Conservation (phyloP, 805 yeast genomes). For the Candida nanaspora region DNA sequence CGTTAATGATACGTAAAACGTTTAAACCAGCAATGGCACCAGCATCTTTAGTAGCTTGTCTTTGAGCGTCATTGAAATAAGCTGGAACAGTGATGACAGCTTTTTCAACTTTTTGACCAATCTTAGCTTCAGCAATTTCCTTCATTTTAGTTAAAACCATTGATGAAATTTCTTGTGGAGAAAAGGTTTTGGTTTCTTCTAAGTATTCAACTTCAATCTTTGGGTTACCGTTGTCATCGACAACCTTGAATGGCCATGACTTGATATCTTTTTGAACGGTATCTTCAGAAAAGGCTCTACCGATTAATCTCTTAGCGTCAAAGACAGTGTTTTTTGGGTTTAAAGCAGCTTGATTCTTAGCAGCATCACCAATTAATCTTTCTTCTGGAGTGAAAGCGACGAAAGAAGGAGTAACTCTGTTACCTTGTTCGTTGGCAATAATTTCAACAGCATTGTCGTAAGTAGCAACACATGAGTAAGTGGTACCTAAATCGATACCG, state of each 20-base stretch:
- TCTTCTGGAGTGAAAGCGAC: conserved; percentile 75
- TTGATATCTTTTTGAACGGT: conserved; percentile 84
- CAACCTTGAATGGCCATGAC: conserved; percentile 79
- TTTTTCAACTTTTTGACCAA: conserved; percentile 63
- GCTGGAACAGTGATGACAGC: conserved; percentile 84
- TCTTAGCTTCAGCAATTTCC: conserved; percentile 72
- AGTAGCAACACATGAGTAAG: conserved; percentile 72
- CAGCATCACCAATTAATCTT: conserved; percentile 78
- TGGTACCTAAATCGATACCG: conserved; percentile 95
- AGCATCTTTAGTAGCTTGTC: conserved; percentile 94
- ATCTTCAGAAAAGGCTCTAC: conserved; percentile 70
- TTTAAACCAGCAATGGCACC: conserved; percentile 95
- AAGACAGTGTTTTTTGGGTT: conserved; percentile 72
- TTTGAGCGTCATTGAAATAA: conserved; percentile 84
- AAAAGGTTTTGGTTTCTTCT: conserved; percentile 61
- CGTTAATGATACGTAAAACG: conserved; percentile 83
- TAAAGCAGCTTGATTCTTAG: conserved; percentile 77
- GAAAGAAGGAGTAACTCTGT: conserved; percentile 78
- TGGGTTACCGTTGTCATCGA: conserved; percentile 60
- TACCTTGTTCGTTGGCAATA: conserved; percentile 80
- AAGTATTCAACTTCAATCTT: conserved; percentile 62
- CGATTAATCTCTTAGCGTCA: conserved; percentile 79
- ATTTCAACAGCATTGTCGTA: conserved; percentile 72
- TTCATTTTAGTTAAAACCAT: conserved; percentile 80
- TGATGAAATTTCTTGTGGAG: conserved; percentile 71